These are phyloP conservation scores for Carex myosuroides DNA, from an alignment of 176 grass and related monocot species.

Conservation along the genomic window DNA sequence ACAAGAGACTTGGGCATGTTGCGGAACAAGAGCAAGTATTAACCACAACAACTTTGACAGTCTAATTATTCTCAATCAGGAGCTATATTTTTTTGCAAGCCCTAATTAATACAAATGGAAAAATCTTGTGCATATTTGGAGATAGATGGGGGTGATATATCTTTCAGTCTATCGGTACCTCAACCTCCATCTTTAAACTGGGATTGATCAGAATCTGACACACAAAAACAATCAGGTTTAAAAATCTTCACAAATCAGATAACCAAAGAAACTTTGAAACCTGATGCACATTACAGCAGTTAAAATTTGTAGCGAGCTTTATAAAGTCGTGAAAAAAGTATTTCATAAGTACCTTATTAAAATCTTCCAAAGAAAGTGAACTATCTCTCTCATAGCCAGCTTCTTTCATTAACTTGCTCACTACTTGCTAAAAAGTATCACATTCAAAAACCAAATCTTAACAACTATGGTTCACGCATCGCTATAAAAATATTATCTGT, in stretches of 20 bases:
- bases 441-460: background rate
- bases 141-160: background rate
- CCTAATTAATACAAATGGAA: background rate
- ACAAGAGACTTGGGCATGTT: background rate
- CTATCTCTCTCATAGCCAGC: slow-evolving; percentile 57
- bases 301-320: slow-evolving; percentile 17
- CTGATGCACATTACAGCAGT: background rate
- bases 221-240: background rate
- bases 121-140: background rate
- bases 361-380: slow-evolving; percentile 56
- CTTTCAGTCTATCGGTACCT: slow-evolving; percentile 52
- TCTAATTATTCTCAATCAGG: background rate
- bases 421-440: slow-evolving; percentile 42
- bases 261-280: slow-evolving; percentile 16
- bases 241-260: background rate
- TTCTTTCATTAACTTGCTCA: slow-evolving; percentile 61
- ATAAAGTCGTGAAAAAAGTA: background rate
- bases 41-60: slow-evolving; percentile 13
- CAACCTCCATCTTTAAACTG: slow-evolving; percentile 61
- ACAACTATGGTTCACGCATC: background rate
- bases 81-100: background rate
- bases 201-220: slow-evolving; percentile 29
- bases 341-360: slow-evolving; percentile 48
- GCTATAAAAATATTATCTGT: background rate
- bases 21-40: background rate